phyloP scores from a whole-genome alignment of 495 filamentous ascomycete species.

The Neurospora sp. region DNA sequence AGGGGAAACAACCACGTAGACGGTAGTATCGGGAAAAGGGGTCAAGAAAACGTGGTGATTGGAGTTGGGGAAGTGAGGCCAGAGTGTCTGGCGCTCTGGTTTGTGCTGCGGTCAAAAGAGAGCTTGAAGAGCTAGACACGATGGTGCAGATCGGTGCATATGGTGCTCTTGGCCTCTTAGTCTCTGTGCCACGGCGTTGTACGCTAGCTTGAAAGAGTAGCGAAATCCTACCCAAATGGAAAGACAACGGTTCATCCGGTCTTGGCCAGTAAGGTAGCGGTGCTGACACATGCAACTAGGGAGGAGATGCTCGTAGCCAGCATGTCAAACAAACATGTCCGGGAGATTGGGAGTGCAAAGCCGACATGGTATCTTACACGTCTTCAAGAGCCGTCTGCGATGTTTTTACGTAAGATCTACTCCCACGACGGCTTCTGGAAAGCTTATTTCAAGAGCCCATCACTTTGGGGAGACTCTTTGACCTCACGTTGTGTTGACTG shows the following conservation, averaged over 20 bases:
- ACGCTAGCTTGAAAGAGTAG: background rate
- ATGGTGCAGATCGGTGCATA: conserved; percentile 20
- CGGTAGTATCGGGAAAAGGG: background rate
- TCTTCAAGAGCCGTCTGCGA: background rate
- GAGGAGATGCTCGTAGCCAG: background rate
- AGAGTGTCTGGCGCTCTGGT: background rate
- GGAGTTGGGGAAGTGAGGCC: background rate
- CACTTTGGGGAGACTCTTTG: background rate
- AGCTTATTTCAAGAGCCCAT: background rate
- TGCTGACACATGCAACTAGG: background rate
- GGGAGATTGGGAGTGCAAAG: background rate
- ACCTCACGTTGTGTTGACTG: background rate
- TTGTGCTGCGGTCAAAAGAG: conserved; percentile 19
- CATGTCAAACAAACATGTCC: background rate
- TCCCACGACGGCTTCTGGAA: background rate
- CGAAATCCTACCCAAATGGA: background rate
- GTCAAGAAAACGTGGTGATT: background rate
- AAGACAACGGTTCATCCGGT: background rate
- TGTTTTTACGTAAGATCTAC: background rate
- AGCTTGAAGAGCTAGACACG: conserved; percentile 5
- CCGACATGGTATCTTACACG: background rate
- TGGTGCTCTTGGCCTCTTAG: background rate
- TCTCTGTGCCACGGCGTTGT: background rate
- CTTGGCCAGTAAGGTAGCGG: background rate
- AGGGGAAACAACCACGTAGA: background rate